phyloP scores from a whole-genome alignment of 139 green algal species.

The Coelastrella sp. region DNA sequence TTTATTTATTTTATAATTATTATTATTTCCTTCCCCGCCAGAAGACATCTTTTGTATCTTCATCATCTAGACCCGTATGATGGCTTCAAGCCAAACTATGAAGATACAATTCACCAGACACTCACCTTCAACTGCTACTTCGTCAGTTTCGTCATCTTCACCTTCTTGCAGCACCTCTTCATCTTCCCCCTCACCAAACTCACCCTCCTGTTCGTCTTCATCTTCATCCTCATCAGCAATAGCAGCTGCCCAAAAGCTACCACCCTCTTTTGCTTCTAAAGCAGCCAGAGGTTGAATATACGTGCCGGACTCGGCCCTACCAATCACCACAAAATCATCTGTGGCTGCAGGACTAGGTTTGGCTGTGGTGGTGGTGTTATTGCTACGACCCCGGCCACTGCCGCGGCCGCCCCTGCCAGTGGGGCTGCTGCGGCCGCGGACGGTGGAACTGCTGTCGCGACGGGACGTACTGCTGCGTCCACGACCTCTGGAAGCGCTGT shows the following conservation, averaged over 20 bases:
- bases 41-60: background rate
- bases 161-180: background rate
- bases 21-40: too few species aligned
- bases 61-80: too few species aligned
- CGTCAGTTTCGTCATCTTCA: background rate
- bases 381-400: background rate
- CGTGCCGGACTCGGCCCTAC: slow-evolving; percentile 6
- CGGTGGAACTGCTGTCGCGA: background rate
- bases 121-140: background rate
- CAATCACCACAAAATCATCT: slow-evolving; percentile 32
- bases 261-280: background rate
- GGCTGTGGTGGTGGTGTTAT: background rate
- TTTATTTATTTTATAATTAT: too few species aligned
- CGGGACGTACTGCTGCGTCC: background rate
- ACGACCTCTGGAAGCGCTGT: background rate
- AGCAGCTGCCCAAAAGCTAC: slow-evolving; percentile 34
- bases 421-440: background rate
- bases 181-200: slow-evolving; percentile 4
- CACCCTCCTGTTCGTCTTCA: slow-evolving; percentile 32
- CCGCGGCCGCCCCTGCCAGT: background rate
- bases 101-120: too few species aligned
- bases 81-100: too few species aligned
- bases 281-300: background rate
- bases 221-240: slow-evolving; percentile 15
- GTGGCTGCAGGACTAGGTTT: background rate